Conservation (phyloP, 495 filamentous ascomycete species). For the Neurospora sp. region DNA sequence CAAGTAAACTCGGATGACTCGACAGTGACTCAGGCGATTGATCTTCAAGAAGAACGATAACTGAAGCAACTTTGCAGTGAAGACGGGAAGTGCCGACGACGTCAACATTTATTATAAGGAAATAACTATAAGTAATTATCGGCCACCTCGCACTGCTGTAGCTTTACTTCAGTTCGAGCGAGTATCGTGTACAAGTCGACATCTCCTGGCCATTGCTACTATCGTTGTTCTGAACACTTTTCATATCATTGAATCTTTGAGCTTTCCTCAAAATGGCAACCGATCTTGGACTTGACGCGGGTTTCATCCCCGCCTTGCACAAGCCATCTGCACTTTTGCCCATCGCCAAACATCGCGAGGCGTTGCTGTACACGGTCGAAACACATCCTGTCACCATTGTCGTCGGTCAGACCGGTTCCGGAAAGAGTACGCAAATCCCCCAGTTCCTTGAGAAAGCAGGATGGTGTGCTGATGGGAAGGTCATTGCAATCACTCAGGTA, state of each 20-base stretch:
- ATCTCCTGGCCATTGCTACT: background rate
- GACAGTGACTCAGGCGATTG: background rate
- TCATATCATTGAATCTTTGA: background rate
- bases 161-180: background rate
- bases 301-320: constrained; percentile 67
- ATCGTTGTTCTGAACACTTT: background rate
- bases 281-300: constrained; percentile 49
- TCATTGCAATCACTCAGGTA: constrained; percentile 89
- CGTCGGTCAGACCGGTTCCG: constrained; percentile 82
- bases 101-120: no score
- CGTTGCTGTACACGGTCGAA: constrained; percentile 66
- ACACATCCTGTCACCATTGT: constrained; percentile 73
- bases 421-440: constrained; percentile 83
- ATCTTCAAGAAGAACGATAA: background rate
- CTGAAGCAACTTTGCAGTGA: background rate
- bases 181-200: background rate
- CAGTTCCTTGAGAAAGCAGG: constrained; percentile 82
- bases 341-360: constrained; percentile 64
- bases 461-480: constrained; percentile 72
- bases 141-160: background rate
- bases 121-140: background rate
- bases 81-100: background rate
- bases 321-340: constrained; percentile 68
- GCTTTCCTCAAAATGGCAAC: constrained; percentile 25
- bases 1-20: background rate